A percentile compares a stretch with the other conserved stretches of the same genome.
Evolutionary conservation across 495 filamentous ascomycete species (phyloP).

Genomic region (Niebla homalea): DNA sequence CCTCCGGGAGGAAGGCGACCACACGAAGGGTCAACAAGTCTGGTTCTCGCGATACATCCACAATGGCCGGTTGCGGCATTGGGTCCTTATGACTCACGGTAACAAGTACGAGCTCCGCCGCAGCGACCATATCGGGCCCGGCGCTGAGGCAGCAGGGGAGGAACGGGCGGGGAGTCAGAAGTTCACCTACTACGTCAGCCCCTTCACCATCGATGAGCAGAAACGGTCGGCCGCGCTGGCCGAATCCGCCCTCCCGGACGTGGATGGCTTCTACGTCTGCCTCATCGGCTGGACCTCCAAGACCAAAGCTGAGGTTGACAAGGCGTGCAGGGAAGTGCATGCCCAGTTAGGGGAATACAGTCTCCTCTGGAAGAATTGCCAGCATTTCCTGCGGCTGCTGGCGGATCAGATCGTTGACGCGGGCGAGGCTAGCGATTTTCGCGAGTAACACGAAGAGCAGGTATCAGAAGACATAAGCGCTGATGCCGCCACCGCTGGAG

Average conservation of each 20-base stretch:
- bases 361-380: constrained; percentile 1
- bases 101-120: constrained; percentile 4
- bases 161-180: constrained; percentile 10
- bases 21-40: not conserved
- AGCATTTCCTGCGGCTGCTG: not conserved
- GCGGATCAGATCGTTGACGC: not conserved
- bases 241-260: not conserved
- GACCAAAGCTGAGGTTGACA: not conserved
- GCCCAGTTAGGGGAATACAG: not conserved
- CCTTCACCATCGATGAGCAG: constrained; percentile 3
- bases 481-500: constrained; percentile 3
- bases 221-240: constrained; percentile 1
- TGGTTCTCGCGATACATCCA: constrained; percentile 7
- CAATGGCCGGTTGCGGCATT: constrained; percentile 1
- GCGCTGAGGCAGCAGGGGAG: not conserved
- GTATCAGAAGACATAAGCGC: constrained; percentile 2
- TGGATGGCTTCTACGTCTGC: constrained; percentile 3
- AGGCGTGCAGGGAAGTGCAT: not conserved
- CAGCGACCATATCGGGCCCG: not conserved
- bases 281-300: constrained; percentile 4
- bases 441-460: not conserved
- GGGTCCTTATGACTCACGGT: constrained; percentile 4
- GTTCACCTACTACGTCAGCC: constrained; percentile 1
- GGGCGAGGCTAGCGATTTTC: not conserved
- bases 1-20: constrained; percentile 1